Conservation (phyloP, 2,329 filamentous ascomycete genomes). For the Penicillium sp. region DNA sequence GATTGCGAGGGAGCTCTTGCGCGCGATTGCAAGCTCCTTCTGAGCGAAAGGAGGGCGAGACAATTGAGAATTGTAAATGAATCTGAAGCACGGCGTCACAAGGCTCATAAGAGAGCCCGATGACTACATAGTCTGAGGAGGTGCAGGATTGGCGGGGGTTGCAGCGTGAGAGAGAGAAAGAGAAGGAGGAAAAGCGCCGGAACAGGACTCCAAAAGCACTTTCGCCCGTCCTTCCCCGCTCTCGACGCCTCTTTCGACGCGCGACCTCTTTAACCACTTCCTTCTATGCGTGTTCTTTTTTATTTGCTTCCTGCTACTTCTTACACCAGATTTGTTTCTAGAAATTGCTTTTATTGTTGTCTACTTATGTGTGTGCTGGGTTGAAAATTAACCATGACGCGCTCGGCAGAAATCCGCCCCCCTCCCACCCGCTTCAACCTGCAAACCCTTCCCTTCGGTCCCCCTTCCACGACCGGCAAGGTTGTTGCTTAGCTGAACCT, state of each 20-base stretch:
- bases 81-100: slow-evolving; percentile 28
- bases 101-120: slow-evolving; percentile 34
- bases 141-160: slow-evolving; percentile 34
- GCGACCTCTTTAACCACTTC: slow-evolving; percentile 13
- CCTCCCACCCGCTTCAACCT: slow-evolving; percentile 1
- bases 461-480: slow-evolving; percentile 5
- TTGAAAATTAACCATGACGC: slow-evolving; percentile 1
- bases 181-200: slow-evolving; percentile 32
- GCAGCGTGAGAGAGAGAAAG: slow-evolving; percentile 28
- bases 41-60: slow-evolving; percentile 18
- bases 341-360: background rate
- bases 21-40: slow-evolving; percentile 25
- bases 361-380: background rate
- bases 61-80: slow-evolving; percentile 31
- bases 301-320: background rate
- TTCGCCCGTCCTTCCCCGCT: slow-evolving; percentile 35
- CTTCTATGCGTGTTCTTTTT: background rate
- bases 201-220: slow-evolving; percentile 34
- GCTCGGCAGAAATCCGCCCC: slow-evolving; percentile 10
- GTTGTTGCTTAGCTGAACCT: background rate
- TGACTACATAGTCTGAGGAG: slow-evolving; percentile 44
- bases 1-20: slow-evolving; percentile 25
- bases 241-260: slow-evolving; percentile 24
- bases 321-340: background rate
- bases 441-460: background rate